Evolutionary conservation across 345 rosid genomes (phyloP).

Genomic region (Trapa bicornis): DNA sequence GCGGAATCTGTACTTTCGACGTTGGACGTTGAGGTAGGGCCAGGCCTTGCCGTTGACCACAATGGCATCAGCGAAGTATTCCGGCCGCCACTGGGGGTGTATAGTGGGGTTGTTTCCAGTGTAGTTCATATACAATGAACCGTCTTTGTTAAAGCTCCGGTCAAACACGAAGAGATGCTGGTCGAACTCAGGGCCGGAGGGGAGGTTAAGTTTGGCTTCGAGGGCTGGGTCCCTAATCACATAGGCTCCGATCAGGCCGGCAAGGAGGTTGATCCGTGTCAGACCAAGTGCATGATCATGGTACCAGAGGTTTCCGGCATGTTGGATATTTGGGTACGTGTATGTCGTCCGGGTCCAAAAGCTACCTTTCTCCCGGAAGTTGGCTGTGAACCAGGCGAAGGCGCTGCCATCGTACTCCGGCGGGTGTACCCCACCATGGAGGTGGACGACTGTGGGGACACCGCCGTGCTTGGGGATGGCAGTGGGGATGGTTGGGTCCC

Average conservation of each 20-base stretch:
- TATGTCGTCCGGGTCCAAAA: constrained; percentile 39
- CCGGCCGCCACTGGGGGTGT: constrained; percentile 92
- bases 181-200: constrained; percentile 41
- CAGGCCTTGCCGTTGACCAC: constrained; percentile 79
- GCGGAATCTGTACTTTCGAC: constrained; percentile 64
- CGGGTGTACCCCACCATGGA: constrained; percentile 60
- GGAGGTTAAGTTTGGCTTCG: constrained; percentile 42
- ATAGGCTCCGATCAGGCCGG: constrained; percentile 65
- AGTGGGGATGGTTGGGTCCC: constrained; percentile 70
- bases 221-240: constrained; percentile 35
- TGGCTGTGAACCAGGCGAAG: constrained; percentile 55
- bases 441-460: constrained; percentile 75
- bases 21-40: constrained; percentile 51
- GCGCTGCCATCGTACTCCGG: constrained; percentile 59
- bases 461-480: constrained; percentile 41
- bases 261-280: constrained; percentile 63
- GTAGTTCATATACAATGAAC: constrained; percentile 17
- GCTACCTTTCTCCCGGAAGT: constrained; percentile 39
- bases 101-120: constrained; percentile 22
- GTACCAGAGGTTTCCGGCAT: constrained; percentile 78
- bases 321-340: constrained; percentile 51
- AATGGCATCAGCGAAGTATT: constrained; percentile 60
- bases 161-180: constrained; percentile 7
- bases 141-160: constrained; percentile 24
- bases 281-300: constrained; percentile 76